phyloP scores from a whole-genome alignment of 768 basidiomycete genomes.

The Gautieria morchelliformis region DNA sequence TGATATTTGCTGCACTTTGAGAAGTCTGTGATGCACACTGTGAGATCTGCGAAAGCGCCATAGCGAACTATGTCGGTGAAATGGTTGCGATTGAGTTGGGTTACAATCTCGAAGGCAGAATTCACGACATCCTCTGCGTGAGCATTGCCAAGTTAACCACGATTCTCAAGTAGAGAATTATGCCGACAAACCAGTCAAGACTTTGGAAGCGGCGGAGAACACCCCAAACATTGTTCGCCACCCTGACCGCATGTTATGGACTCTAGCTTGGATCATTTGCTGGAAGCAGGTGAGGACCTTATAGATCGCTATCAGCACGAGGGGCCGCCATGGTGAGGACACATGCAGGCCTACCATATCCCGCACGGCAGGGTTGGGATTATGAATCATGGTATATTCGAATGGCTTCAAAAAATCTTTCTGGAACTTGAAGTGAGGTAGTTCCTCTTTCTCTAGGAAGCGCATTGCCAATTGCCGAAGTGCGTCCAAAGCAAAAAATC shows the following conservation, averaged over 20 bases:
- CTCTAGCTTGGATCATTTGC: constrained; percentile 96
- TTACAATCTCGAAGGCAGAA: constrained; percentile 94
- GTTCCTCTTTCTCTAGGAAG: constrained; percentile 96
- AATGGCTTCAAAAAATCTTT: constrained; percentile 98
- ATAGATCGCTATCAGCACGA: constrained; percentile 2
- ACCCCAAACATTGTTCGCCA: constrained; percentile 99
- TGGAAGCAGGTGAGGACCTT: constrained; percentile 95
- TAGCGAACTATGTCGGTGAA: constrained; percentile 86
- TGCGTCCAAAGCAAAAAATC: constrained; percentile 94
- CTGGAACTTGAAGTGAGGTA: constrained; percentile 98
- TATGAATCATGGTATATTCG: constrained; percentile 96
- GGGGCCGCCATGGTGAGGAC: not conserved
- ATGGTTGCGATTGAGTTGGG: constrained; percentile 81
- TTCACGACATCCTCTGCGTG: constrained; percentile 76
- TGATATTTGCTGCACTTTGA: constrained; percentile 99
- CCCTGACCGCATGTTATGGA: constrained; percentile 91
- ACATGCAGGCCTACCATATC: constrained; percentile 64
- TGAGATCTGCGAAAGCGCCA: constrained; percentile 92
- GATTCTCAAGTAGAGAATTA: not conserved
- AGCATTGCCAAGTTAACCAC: not conserved
- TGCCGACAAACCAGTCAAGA: constrained; percentile 57
- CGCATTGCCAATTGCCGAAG: constrained; percentile 96
- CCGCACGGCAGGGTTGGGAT: constrained; percentile 88
- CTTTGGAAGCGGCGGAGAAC: constrained; percentile 92
- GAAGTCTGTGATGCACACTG: constrained; percentile 97